These are phyloP conservation scores for Zymoseptoria ardabiliae DNA, from an alignment of 2,329 filamentous ascomycete species.

Conservation along the genomic window DNA sequence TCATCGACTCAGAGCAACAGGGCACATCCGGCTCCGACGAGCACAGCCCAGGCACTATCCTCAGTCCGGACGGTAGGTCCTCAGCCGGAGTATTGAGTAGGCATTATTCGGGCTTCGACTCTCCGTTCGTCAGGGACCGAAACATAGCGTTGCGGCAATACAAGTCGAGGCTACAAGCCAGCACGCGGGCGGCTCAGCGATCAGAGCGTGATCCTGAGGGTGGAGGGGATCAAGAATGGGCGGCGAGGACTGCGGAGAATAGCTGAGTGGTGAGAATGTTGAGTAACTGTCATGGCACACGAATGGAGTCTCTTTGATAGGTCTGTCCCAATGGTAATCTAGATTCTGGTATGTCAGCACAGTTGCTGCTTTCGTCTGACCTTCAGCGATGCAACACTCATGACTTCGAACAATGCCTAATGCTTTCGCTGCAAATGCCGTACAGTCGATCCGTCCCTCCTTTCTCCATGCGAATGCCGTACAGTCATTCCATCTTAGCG, in stretches of 20 bases:
- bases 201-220: background rate
- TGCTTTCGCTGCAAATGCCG: background rate
- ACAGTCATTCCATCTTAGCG: background rate
- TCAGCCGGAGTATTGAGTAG: background rate
- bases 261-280: background rate
- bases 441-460: background rate
- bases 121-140: background rate
- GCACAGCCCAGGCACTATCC: background rate
- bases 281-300: background rate
- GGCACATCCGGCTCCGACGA: background rate
- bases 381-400: background rate
- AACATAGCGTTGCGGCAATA: background rate
- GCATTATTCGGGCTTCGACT: background rate
- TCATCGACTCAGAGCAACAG: background rate
- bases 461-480: background rate
- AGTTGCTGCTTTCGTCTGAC: background rate
- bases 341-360: background rate
- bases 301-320: too few species aligned
- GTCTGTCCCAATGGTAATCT: background rate
- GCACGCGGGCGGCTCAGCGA: background rate
- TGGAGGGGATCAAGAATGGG: background rate
- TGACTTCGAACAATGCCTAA: background rate
- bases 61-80: background rate
- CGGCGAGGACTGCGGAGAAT: background rate
- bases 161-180: background rate